Evolutionary conservation across 2,329 filamentous ascomycete genomes (phyloP).

Genomic region (Talaromyces sp.): DNA sequence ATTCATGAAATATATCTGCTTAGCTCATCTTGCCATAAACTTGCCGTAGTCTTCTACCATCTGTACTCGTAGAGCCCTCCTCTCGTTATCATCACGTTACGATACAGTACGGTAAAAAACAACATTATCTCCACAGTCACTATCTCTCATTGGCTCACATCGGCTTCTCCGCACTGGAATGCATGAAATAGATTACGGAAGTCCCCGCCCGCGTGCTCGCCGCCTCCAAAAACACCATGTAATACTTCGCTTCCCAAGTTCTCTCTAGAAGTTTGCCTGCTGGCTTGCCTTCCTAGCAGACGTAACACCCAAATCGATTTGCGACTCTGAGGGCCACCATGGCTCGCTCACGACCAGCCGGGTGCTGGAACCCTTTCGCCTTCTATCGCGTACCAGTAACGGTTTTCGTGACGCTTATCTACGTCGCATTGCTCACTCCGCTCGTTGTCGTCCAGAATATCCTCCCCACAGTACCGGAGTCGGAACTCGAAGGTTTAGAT

Average conservation of each 20-base stretch:
- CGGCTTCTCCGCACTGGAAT: slow-evolving; percentile 9
- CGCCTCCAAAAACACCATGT: slow-evolving; percentile 9
- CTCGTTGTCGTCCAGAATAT: slow-evolving; percentile 71
- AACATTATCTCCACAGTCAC: neutral
- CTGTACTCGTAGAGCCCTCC: neutral
- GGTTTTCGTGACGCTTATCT: slow-evolving; percentile 70
- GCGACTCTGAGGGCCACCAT: slow-evolving; percentile 26
- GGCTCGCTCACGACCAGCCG: slow-evolving; percentile 28
- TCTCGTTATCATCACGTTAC: neutral
- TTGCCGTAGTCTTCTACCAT: neutral
- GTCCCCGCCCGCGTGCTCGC: slow-evolving; percentile 8
- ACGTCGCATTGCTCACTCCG: slow-evolving; percentile 72
- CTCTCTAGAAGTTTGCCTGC: neutral
- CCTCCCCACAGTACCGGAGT: slow-evolving; percentile 64
- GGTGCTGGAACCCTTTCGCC: slow-evolving; percentile 53
- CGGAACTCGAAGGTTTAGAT: slow-evolving; percentile 64
- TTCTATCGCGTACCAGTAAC: slow-evolving; percentile 82
- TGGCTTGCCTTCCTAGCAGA: neutral
- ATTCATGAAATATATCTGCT: slow-evolving; percentile 11
- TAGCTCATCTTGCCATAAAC: neutral
- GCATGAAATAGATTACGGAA: slow-evolving; percentile 7
- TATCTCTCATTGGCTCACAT: neutral
- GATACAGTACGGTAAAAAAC: neutral
- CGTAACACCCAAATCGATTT: slow-evolving; percentile 1
- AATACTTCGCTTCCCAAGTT: neutral